Evolutionary conservation across 495 filamentous ascomycete species (phyloP).

Genomic region (Neurospora sp.): DNA sequence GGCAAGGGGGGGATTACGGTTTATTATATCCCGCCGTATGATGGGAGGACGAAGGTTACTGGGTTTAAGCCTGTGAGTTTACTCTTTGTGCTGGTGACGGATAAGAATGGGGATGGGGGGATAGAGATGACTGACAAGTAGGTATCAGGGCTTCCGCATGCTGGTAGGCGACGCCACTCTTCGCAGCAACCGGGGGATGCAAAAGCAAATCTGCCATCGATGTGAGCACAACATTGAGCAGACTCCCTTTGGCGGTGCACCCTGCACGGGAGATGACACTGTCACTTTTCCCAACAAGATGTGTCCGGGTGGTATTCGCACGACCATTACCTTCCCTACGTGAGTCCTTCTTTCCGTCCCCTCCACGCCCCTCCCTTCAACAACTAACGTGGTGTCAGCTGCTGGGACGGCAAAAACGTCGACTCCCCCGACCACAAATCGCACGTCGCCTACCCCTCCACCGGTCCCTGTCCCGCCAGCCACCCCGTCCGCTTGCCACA

Average conservation of each 20-base stretch:
- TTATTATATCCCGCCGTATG: constrained; percentile 42
- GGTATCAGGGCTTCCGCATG: constrained; percentile 37
- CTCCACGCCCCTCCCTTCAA: too few species aligned
- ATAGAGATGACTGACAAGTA: too few species aligned
- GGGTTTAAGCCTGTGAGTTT: constrained; percentile 27
- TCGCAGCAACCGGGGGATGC: constrained; percentile 21
- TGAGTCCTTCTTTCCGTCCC: too few species aligned
- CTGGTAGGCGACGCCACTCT: constrained; percentile 29
- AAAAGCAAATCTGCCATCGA: constrained; percentile 37
- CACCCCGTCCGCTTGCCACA: constrained; percentile 38
- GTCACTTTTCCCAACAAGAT: constrained; percentile 28
- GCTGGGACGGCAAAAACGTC: constrained; percentile 47
- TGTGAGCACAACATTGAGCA: constrained; percentile 36
- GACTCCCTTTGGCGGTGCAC: constrained; percentile 41
- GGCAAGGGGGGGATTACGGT: constrained; percentile 35
- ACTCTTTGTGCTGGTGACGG: too few species aligned
- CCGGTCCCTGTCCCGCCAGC: constrained; percentile 32
- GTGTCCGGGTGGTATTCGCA: constrained; percentile 39
- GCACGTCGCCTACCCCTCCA: constrained; percentile 37
- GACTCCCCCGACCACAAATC: constrained; percentile 43
- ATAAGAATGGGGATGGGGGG: not conserved
- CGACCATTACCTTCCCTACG: constrained; percentile 40
- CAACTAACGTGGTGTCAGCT: constrained; percentile 6
- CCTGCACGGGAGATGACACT: constrained; percentile 41
- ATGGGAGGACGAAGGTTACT: constrained; percentile 32